Base-by-base conservation (phyloP, 169 alveolate species). In the Eimeria sp. region DNA sequence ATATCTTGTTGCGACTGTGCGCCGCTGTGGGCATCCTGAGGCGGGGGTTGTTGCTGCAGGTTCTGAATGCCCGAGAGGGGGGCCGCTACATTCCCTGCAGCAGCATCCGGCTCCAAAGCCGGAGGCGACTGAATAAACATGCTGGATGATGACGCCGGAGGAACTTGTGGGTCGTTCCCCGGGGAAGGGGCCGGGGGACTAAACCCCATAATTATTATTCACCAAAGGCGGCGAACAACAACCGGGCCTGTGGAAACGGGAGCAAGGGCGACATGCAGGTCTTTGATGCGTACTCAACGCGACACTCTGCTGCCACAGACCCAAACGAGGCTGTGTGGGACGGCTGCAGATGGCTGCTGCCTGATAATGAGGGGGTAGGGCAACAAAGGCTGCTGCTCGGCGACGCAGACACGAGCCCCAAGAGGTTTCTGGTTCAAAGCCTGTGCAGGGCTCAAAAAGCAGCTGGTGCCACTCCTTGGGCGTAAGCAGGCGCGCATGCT, bases 231-330 rank as follows among this genome's bases (percentile, higher is more conserved):
- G 93, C 93, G 82, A 43, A 85, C 64, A 25, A 85, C 64, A 52
- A 85, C 93, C 77, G 93, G 93, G 71, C 43, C 71, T 40, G 62
- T 30, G 80, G 83, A n/a, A 46, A 25, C 33, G 93, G 83, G 93
- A n/a, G 82, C 82, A 64, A 62, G 82, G 80, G 93, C 93, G 82
- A 85, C 93, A 85, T 85, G 82, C 93, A 85, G 93, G 82, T 62
- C 82, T 83, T 52, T 60, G 25, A 40, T 85, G 49, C 56, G 80
- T 85, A 37, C 76, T 83, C 54, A 49, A 56, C 56, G 23, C 76
- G 30, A 54, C 33, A 30, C 54, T 56, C 71, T 30, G 71, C 90
- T 25, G 72, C 25, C 72, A 80, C 89, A 46, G n/a, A 23, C 90
- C 76, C 43, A 46, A n/a, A 58, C 20, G 90, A 83, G 90, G 90